phyloP scores from a whole-genome alignment of 192 early-diverging fungal species.

The Coemansia nantahalensis region DNA sequence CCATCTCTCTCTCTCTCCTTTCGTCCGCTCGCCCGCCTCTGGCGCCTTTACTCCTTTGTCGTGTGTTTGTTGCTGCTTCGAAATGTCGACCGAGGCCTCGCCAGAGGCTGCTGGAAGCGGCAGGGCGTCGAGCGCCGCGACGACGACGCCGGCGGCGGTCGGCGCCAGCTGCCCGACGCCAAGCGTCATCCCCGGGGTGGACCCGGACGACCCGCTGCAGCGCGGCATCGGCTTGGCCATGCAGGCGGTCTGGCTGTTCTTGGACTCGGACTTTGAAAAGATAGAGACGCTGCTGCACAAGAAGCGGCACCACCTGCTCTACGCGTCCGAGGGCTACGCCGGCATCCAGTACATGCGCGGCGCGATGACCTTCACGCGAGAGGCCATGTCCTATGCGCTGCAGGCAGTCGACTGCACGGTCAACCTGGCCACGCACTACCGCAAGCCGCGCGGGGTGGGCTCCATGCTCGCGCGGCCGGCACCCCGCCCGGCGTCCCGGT shows the following conservation, averaged over 20 bases:
- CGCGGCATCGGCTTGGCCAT: constrained; percentile 58
- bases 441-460: constrained; percentile 57
- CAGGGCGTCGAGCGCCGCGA: neutral
- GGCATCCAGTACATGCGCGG: constrained; percentile 68
- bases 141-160: neutral
- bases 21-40: too few species aligned
- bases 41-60: too few species aligned
- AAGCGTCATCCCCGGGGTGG: constrained; percentile 20
- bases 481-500: constrained; percentile 48
- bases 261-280: constrained; percentile 72
- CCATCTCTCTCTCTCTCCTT: too few species aligned
- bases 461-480: constrained; percentile 24
- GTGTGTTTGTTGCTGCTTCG: too few species aligned
- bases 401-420: constrained; percentile 62
- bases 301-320: constrained; percentile 59
- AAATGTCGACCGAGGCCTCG: too few species aligned
- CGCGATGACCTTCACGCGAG: constrained; percentile 75
- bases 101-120: too few species aligned
- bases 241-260: constrained; percentile 68
- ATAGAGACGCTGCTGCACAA: constrained; percentile 59
- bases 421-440: constrained; percentile 58
- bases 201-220: constrained; percentile 49
- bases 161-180: constrained; percentile 1
- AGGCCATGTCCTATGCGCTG: constrained; percentile 63
- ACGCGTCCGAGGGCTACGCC: constrained; percentile 69